Evolutionary conservation across 768 basidiomycete genomes (phyloP).

Genomic region (Lentinus brumalis): DNA sequence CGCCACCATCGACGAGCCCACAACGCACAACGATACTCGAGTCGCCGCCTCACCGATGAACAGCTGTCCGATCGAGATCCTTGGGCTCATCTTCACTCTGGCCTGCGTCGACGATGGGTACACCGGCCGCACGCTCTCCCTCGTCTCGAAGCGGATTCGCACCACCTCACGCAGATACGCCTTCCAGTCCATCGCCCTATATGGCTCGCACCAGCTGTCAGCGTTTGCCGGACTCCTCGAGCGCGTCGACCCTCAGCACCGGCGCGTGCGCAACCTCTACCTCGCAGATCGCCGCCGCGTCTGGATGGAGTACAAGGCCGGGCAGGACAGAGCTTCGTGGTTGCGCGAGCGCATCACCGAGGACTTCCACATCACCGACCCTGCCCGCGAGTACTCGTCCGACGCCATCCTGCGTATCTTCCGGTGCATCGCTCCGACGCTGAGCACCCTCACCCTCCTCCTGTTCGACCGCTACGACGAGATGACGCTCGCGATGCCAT

Average conservation of each 20-base stretch:
- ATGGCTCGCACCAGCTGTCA: slow-evolving; percentile 23
- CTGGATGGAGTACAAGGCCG: neutral
- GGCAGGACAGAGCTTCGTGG: neutral
- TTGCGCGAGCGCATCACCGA: neutral
- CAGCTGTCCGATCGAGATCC: slow-evolving; percentile 28
- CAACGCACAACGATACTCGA: neutral
- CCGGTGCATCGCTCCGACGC: neutral
- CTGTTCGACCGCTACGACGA: slow-evolving; percentile 1
- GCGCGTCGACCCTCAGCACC: neutral
- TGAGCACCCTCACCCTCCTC: slow-evolving; percentile 1
- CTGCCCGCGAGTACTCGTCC: neutral
- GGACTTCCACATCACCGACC: neutral
- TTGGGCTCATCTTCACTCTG: slow-evolving; percentile 25
- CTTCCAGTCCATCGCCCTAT: slow-evolving; percentile 30
- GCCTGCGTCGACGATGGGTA: slow-evolving; percentile 33
- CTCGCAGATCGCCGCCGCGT: slow-evolving; percentile 3
- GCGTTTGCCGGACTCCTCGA: slow-evolving; percentile 8
- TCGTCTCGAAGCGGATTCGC: slow-evolving; percentile 31
- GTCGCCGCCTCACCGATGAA: slow-evolving; percentile 12
- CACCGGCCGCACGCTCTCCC: slow-evolving; percentile 29
- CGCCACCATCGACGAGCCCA: no score
- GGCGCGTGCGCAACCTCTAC: slow-evolving; percentile 3
- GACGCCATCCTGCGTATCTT: neutral
- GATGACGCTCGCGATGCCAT: neutral
- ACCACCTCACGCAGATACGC: slow-evolving; percentile 13